A percentile compares a stretch with the other conserved stretches of the same genome.
phyloP scores from a whole-genome alignment of 2,329 filamentous ascomycete genomes.

The Penicillium italicum region DNA sequence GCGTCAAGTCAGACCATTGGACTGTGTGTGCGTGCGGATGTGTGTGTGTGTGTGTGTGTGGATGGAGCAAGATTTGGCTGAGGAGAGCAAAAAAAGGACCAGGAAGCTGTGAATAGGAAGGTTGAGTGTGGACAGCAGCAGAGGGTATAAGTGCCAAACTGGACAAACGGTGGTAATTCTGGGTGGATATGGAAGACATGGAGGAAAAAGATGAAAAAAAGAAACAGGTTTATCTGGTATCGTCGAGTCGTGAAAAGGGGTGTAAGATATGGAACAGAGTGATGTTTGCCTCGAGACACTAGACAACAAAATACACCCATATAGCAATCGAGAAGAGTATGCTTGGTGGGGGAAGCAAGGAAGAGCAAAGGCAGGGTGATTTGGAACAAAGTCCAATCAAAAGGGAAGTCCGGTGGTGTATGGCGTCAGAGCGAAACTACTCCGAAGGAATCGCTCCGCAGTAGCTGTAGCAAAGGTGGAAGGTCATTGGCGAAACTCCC shows the following conservation, averaged over 20 bases:
- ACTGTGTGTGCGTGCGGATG: neutral
- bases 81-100: neutral
- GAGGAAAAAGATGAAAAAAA: slow-evolving; percentile 1
- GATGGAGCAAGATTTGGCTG: slow-evolving; percentile 1
- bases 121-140: slow-evolving; percentile 4
- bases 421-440: neutral
- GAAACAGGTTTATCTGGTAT: slow-evolving; percentile 13
- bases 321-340: neutral
- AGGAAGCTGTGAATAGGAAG: slow-evolving; percentile 3
- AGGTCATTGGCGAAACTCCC: neutral
- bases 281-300: neutral
- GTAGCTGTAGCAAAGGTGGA: neutral
- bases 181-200: neutral
- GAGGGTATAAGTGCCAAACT: slow-evolving; percentile 19
- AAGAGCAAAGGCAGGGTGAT: neutral
- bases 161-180: neutral
- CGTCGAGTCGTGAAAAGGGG: slow-evolving; percentile 15
- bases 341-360: neutral
- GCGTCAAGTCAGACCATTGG: neutral
- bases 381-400: neutral
- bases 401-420: neutral
- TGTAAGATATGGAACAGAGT: neutral
- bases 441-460: neutral
- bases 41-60: neutral
- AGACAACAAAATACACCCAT: neutral